Conservation (phyloP, 345 rosid genomes). For the Populus alba region DNA sequence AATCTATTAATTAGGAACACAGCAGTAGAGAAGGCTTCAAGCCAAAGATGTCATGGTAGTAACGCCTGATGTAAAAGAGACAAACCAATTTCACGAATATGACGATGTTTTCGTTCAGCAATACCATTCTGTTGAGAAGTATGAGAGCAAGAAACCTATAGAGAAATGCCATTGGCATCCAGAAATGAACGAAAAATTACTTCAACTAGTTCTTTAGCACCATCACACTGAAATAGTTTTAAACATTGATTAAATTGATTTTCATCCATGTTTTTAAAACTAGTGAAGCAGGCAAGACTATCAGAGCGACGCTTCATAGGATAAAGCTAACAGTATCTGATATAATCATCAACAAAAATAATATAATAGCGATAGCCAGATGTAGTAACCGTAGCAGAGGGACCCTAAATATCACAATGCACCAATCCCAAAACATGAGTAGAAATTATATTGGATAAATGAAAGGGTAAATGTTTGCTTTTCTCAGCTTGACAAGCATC, state of each 20-base stretch:
- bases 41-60: neutral
- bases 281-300: neutral
- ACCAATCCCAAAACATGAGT: neutral
- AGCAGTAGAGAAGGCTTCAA: neutral
- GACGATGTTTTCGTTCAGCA: neutral
- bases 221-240: neutral
- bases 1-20: too few relatives aligned
- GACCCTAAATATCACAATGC: neutral
- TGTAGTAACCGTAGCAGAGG: neutral
- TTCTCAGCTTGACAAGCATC: neutral
- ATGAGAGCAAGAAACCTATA: neutral
- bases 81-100: neutral
- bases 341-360: neutral
- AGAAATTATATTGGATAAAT: neutral
- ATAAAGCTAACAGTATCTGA: neutral
- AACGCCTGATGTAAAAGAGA: neutral
- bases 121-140: neutral
- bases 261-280: neutral
- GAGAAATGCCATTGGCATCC: neutral
- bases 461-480: neutral
- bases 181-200: accelerated
- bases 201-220: neutral
- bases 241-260: neutral
- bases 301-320: neutral
- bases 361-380: neutral